These are phyloP conservation scores for Pseudogymnoascus sp. DNA, from an alignment of 2,329 filamentous ascomycete species.

Conservation along the genomic window DNA sequence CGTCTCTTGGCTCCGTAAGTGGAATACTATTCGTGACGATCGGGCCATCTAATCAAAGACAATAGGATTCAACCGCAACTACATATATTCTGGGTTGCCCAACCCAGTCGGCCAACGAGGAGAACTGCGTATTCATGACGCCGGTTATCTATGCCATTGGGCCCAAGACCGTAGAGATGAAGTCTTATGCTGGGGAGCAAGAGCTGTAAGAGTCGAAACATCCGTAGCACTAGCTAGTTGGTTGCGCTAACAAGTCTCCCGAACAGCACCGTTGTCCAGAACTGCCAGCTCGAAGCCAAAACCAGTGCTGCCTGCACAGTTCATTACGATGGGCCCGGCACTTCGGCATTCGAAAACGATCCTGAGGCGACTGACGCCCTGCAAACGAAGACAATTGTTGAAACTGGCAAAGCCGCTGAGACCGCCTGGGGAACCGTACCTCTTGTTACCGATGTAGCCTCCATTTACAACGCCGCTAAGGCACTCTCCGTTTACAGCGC, in stretches of 20 bases:
- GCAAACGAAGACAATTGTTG: not conserved
- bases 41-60: not conserved
- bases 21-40: not conserved
- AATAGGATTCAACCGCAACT: not conserved
- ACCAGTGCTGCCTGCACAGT: not conserved
- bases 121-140: not conserved
- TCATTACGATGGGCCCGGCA: not conserved
- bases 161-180: not conserved
- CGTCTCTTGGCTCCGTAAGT: not conserved
- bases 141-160: not conserved
- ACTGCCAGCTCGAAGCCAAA: not conserved
- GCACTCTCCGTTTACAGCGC: not conserved
- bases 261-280: not conserved
- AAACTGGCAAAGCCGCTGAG: not conserved
- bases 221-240: not conserved
- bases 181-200: not conserved
- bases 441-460: not conserved
- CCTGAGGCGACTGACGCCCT: not conserved
- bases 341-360: not conserved
- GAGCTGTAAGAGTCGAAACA: constrained; percentile 5
- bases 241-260: not conserved
- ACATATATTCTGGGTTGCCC: not conserved
- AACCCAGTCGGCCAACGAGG: not conserved
- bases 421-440: not conserved
- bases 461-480: not conserved